Evolutionary conservation across 1,284 basidiomycete species (phyloP).

Genomic region (Chiua sp.): DNA sequence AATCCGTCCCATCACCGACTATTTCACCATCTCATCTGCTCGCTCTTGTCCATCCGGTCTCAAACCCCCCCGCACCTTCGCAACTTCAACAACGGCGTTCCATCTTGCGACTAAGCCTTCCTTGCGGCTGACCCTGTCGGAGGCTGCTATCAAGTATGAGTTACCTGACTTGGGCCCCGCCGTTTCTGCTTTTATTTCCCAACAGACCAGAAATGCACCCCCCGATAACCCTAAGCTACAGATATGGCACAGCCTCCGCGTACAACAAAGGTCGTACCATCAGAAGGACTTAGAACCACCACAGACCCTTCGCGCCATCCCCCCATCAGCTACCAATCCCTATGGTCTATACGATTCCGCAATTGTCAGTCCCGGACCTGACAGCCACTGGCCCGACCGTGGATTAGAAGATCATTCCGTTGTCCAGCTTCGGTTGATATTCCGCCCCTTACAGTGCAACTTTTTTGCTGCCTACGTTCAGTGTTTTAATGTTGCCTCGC

Average conservation of each 20-base stretch:
- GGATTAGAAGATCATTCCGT: too few relatives aligned
- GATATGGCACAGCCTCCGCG: too few relatives aligned
- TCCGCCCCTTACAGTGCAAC: too few relatives aligned
- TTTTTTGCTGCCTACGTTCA: too few relatives aligned
- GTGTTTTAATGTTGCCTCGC: too few relatives aligned
- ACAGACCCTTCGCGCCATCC: too few relatives aligned
- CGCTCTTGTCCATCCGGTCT: conserved; percentile 2
- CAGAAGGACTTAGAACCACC: too few relatives aligned
- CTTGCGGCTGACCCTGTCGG: background rate
- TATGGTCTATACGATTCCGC: background rate
- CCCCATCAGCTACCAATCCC: too few relatives aligned
- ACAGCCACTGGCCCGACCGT: too few relatives aligned
- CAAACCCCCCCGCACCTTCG: conserved; percentile 5
- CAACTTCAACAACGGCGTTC: conserved; percentile 8
- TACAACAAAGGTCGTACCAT: too few relatives aligned
- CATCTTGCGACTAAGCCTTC: conserved; percentile 10
- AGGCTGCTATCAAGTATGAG: conserved; percentile 2
- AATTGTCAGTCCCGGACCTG: too few relatives aligned
- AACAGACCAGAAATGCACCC: background rate
- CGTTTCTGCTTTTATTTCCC: background rate
- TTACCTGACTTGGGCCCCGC: background rate
- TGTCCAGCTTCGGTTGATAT: too few relatives aligned
- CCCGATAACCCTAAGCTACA: background rate
- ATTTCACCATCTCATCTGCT: background rate
- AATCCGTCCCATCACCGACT: background rate